Conservation (phyloP, 176 grass and related monocot genomes). For the barley (Hordeum vulgare) region MorexV3_pseudomolecules_assembly NC_058522.1:518710525-518711024, state of each 20-base stretch:
- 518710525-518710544: no score
- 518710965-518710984: no score
- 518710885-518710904: no score
- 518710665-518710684: background rate
- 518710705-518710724: background rate
- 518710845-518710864: background rate
- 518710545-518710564: no score
- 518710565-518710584: no score
- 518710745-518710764: background rate
- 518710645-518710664: background rate
- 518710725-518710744: background rate
- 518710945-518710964: no score
- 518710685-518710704: background rate
- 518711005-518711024: rapidly evolving
- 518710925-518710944: no score
- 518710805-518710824: background rate
- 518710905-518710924: no score
- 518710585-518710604: background rate
- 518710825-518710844: background rate
- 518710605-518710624: background rate
- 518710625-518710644: background rate
- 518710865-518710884: no score
- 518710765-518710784: background rate
- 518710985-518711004: no score
- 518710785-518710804: background rate